These are phyloP conservation scores for Xerocomellus dryophilus DNA, from an alignment of 768 basidiomycete species.

Conservation along the genomic window DNA sequence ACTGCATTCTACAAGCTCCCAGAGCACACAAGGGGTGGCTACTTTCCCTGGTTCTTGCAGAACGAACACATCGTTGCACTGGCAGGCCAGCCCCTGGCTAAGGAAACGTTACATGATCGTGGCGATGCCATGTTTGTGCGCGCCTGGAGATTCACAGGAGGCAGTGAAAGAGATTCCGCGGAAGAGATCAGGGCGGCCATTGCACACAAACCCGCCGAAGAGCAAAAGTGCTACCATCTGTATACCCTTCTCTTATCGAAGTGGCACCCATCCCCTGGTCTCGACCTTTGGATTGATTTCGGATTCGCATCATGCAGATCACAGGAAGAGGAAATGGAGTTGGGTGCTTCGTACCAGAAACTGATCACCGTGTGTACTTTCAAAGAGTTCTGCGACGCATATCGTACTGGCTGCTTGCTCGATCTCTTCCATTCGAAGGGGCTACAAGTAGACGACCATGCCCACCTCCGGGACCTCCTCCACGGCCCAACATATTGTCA, in stretches of 20 bases:
- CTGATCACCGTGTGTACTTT: neutral
- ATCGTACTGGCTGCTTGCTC: neutral
- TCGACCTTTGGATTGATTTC: neutral
- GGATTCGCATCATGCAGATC: slow-evolving; percentile 2
- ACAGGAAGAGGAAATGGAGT: neutral
- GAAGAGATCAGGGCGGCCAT: neutral
- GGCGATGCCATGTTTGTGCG: neutral
- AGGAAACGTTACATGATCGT: neutral
- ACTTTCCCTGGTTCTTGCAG: slow-evolving; percentile 3
- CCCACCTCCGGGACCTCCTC: neutral
- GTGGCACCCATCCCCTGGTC: neutral
- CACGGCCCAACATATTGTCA: neutral
- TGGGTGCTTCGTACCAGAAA: neutral
- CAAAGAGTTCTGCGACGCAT: slow-evolving; percentile 1
- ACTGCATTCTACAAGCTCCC: neutral
- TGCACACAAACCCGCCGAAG: neutral
- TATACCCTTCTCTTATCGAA: neutral
- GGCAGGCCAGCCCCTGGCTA: neutral
- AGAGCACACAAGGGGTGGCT: neutral
- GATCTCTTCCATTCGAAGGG: neutral
- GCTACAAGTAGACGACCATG: neutral
- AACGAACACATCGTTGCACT: slow-evolving; percentile 3
- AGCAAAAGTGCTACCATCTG: neutral
- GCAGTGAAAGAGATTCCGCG: neutral
- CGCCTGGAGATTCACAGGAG: slow-evolving; percentile 2